These are phyloP conservation scores for Blastobotrys aristatus DNA, from an alignment of 1,139 yeast genomes.

Conservation along the genomic window DNA sequence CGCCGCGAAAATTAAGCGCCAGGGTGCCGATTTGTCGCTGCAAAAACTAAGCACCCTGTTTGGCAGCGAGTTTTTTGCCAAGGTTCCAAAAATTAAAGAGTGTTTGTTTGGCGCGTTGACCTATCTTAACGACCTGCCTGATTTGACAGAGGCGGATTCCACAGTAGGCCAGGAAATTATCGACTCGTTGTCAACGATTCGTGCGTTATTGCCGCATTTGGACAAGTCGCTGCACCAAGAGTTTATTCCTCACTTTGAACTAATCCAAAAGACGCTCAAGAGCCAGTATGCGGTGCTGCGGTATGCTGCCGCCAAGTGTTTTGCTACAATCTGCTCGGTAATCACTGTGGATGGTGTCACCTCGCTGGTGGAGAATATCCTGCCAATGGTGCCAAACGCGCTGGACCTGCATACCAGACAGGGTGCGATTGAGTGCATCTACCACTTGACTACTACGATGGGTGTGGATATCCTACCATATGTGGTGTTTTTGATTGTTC, in stretches of 20 bases:
- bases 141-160: constrained; percentile 41
- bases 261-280: constrained; percentile 56
- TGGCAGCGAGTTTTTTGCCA: constrained; percentile 49
- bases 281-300: constrained; percentile 76
- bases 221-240: constrained; percentile 46
- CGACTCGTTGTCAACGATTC: constrained; percentile 78
- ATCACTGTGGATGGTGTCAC: constrained; percentile 73
- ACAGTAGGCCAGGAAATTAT: constrained; percentile 73
- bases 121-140: constrained; percentile 31
- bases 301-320: constrained; percentile 85
- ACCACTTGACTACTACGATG: constrained; percentile 81
- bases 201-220: constrained; percentile 68
- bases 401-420: constrained; percentile 75
- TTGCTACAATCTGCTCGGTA: constrained; percentile 75
- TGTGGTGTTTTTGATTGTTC: constrained; percentile 87
- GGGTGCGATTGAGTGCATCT: constrained; percentile 90
- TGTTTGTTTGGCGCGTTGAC: constrained; percentile 65
- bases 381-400: constrained; percentile 80
- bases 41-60: constrained; percentile 47
- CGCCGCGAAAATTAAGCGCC: constrained; percentile 73
- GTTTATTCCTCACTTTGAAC: constrained; percentile 45
- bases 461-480: constrained; percentile 88
- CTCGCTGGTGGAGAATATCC: constrained; percentile 65
- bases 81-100: constrained; percentile 63
- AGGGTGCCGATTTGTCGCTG: constrained; percentile 74